A percentile compares a stretch with the other conserved stretches of the same genome.
These are phyloP conservation scores for Chalciporus sp. DNA, from an alignment of 1,284 basidiomycete genomes.

Conservation along the genomic window DNA sequence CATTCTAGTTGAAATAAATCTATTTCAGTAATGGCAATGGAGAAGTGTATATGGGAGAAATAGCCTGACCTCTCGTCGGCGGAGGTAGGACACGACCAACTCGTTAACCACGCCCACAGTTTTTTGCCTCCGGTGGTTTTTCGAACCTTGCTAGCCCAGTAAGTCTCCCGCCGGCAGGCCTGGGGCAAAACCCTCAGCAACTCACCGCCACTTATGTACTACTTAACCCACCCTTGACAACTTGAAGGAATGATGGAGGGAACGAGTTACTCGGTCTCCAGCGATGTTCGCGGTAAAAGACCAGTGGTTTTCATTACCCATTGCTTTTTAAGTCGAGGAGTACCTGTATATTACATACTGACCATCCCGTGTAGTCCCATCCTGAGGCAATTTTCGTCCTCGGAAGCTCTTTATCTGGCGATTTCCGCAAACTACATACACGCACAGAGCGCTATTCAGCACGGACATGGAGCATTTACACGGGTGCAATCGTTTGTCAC, in stretches of 20 bases:
- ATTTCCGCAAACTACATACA: constrained; percentile 6
- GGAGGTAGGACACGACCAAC: constrained; percentile 58
- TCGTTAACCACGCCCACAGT: constrained; percentile 26
- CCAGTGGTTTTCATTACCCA: neutral
- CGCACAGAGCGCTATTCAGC: neutral
- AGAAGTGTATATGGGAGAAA: constrained; percentile 17
- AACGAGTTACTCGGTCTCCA: neutral
- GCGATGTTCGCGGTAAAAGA: neutral
- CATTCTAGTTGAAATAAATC: constrained; percentile 40
- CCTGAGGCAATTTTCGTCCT: constrained; percentile 1
- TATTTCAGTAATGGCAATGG: constrained; percentile 10
- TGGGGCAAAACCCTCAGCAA: neutral
- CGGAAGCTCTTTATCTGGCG: constrained; percentile 11
- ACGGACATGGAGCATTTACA: constrained; percentile 2
- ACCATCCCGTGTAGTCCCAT: constrained; percentile 11
- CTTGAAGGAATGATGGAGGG: neutral
- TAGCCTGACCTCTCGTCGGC: constrained; percentile 52
- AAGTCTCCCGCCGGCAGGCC: constrained; percentile 8
- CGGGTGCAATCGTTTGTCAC: neutral
- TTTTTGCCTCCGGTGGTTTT: constrained; percentile 12
- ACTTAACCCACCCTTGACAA: too few relatives aligned
- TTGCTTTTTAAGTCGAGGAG: constrained; percentile 8
- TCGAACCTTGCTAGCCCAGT: neutral
- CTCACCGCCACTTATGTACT: constrained; percentile 4
- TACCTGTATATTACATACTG: constrained; percentile 13